These are phyloP conservation scores for Phylloporus arenicola DNA, from an alignment of 768 basidiomycete genomes.

Conservation along the genomic window DNA sequence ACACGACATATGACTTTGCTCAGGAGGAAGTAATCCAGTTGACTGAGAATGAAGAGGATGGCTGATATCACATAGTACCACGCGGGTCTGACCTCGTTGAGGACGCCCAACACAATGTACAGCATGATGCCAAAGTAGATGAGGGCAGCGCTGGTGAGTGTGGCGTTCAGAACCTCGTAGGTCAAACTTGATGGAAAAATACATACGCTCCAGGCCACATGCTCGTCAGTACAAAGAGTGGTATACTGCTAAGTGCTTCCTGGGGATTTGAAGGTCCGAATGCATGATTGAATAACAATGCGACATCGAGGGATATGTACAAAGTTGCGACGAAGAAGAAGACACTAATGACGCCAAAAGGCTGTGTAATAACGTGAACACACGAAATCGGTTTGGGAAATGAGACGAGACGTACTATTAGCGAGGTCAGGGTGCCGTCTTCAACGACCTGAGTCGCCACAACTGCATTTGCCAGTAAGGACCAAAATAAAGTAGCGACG, in stretches of 20 bases:
- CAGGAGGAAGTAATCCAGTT: constrained; percentile 81
- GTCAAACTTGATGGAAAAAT: neutral
- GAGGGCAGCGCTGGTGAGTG: constrained; percentile 48
- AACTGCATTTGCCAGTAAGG: constrained; percentile 67
- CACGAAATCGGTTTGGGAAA: neutral
- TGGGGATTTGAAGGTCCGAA: constrained; percentile 60
- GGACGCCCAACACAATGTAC: constrained; percentile 68
- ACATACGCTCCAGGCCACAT: constrained; percentile 77
- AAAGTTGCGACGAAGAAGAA: constrained; percentile 66
- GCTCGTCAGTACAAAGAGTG: constrained; percentile 76
- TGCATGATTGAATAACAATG: constrained; percentile 54
- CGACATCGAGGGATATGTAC: constrained; percentile 85
- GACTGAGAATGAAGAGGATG: constrained; percentile 72
- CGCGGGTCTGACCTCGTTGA: constrained; percentile 78
- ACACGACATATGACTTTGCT: constrained; percentile 69
- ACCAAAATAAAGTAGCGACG: constrained; percentile 76
- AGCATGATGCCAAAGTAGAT: constrained; percentile 72
- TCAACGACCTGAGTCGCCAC: constrained; percentile 89
- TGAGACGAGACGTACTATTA: constrained; percentile 46
- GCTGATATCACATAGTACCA: constrained; percentile 70
- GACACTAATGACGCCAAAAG: constrained; percentile 50
- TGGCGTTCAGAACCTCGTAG: constrained; percentile 1
- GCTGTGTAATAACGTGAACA: constrained; percentile 36
- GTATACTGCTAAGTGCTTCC: constrained; percentile 51
- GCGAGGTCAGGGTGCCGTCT: constrained; percentile 72